These are phyloP conservation scores for Rubia tinctorum DNA, from an alignment of 305 asterid species.

Conservation along the genomic window DNA sequence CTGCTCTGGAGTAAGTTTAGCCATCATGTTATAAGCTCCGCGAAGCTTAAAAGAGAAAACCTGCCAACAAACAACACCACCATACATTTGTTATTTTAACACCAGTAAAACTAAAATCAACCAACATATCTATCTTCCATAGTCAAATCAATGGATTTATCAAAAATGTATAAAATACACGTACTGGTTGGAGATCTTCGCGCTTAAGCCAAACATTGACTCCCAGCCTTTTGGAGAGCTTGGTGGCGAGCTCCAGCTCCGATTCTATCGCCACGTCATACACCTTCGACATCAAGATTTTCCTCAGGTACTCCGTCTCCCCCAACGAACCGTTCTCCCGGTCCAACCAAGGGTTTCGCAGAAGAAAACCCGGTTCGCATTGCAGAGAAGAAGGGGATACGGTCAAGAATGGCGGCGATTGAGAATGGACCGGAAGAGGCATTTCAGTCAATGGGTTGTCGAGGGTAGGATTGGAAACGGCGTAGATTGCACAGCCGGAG, in stretches of 20 bases:
- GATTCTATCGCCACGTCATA: slow-evolving; percentile 83
- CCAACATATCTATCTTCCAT: not conserved
- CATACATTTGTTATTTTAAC: not conserved
- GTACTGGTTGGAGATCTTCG: slow-evolving; percentile 89
- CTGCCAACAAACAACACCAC: slow-evolving; percentile 30
- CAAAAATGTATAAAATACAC: not conserved
- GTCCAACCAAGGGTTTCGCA: slow-evolving; percentile 34
- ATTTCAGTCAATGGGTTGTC: slow-evolving; percentile 7
- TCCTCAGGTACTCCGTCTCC: slow-evolving; percentile 73
- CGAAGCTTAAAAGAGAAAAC: slow-evolving; percentile 91
- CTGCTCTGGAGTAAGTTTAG: slow-evolving; percentile 75
- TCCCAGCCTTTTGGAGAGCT: slow-evolving; percentile 64
- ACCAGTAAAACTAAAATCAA: not conserved
- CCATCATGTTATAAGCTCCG: slow-evolving; percentile 99
- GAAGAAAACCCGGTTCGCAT: slow-evolving; percentile 58
- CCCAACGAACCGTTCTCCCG: slow-evolving; percentile 26
- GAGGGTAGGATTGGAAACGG: slow-evolving; percentile 30
- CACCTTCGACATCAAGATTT: slow-evolving; percentile 73
- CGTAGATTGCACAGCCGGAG: slow-evolving; percentile 10
- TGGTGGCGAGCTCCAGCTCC: slow-evolving; percentile 72
- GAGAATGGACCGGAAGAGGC: slow-evolving; percentile 21
- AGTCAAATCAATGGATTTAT: not conserved
- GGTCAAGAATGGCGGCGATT: slow-evolving; percentile 27
- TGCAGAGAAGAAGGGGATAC: slow-evolving; percentile 61
- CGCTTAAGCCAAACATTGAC: slow-evolving; percentile 80